Conservation (phyloP, 768 basidiomycete genomes). For the Suillus plorans region DNA sequence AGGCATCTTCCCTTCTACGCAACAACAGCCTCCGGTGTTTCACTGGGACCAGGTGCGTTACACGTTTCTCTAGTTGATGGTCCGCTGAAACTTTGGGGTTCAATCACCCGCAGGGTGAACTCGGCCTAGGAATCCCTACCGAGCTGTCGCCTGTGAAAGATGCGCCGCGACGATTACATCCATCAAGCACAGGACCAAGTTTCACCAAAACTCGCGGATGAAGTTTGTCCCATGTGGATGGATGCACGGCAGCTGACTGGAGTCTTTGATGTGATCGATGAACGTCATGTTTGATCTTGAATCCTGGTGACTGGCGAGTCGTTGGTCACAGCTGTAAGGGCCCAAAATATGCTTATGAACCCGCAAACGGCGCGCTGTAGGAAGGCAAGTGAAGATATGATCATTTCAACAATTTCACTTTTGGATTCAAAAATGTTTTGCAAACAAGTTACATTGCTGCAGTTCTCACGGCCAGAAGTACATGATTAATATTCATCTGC, state of each 20-base stretch:
- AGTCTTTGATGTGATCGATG: background rate
- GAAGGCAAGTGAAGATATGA: background rate
- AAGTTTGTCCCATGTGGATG: background rate
- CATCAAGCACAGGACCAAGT: constrained; percentile 20
- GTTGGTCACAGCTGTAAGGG: background rate
- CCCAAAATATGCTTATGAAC: background rate
- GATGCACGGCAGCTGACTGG: no score
- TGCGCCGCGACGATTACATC: constrained; percentile 43
- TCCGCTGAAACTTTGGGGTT: constrained; percentile 1
- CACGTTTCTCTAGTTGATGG: background rate
- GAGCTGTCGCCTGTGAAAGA: constrained; percentile 67
- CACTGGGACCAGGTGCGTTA: constrained; percentile 45
- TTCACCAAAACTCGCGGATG: constrained; percentile 5
- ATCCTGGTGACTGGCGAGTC: background rate
- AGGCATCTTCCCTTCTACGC: constrained; percentile 32
- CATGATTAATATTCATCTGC: background rate
- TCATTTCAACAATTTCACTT: background rate
- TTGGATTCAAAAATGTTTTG: background rate
- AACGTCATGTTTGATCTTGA: background rate
- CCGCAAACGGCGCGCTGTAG: background rate
- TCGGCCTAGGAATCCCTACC: constrained; percentile 62
- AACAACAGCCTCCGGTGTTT: constrained; percentile 36
- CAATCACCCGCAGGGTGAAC: constrained; percentile 31
- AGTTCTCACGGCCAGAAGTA: background rate
- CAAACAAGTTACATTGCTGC: background rate